Conservation (phyloP, 805 yeast species). For the Novakomyces olei region DNA sequence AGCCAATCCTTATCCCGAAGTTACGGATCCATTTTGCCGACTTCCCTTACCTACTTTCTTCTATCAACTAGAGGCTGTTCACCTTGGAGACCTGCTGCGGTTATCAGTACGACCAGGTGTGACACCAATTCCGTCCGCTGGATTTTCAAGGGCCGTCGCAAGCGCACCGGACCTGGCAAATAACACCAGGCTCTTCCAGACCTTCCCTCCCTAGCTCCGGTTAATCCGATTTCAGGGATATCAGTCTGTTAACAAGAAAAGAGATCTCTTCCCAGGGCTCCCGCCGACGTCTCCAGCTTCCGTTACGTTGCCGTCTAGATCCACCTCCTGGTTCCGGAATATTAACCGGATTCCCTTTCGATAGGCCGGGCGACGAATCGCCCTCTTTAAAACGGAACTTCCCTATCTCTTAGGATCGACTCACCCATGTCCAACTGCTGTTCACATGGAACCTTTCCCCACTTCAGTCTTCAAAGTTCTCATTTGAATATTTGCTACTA, state of each 20-base stretch:
- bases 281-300: constrained; percentile 23
- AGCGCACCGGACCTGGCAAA: constrained; percentile 21
- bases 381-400: constrained; percentile 20
- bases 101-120: constrained; percentile 24
- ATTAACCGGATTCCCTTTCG: constrained; percentile 25
- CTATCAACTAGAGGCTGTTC: constrained; percentile 26
- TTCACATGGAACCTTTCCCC: constrained; percentile 24
- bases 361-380: constrained; percentile 18
- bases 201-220: constrained; percentile 21
- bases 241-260: constrained; percentile 22
- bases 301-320: constrained; percentile 22
- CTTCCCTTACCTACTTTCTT: constrained; percentile 22
- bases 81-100: constrained; percentile 28
- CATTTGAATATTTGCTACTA: constrained; percentile 23
- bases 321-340: constrained; percentile 25
- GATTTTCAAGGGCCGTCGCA: constrained; percentile 23
- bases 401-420: constrained; percentile 24
- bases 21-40: constrained; percentile 24
- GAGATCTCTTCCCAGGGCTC: constrained; percentile 25
- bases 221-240: constrained; percentile 23
- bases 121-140: constrained; percentile 21
- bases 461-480: constrained; percentile 23
- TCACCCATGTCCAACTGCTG: constrained; percentile 24
- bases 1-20: constrained; percentile 25
- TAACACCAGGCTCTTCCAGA: constrained; percentile 21